Evolutionary conservation across 768 basidiomycete genomes (phyloP), one percentile per base, ranked within the genome.

Genomic region (Tylopilus sp.): DNA sequence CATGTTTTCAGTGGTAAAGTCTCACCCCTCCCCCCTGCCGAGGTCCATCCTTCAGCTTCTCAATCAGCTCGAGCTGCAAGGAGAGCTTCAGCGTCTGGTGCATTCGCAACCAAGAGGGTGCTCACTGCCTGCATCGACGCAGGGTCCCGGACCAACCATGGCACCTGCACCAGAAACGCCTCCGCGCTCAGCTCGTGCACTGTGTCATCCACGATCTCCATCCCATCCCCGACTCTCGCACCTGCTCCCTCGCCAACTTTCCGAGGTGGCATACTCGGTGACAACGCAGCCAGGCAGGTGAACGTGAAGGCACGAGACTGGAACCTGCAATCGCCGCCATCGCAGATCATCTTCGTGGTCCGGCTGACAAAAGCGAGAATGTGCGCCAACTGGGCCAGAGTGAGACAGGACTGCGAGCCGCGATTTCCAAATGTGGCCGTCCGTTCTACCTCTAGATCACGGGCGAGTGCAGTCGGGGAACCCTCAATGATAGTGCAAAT

Each of bases 301-400:
- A 58, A 61, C 6, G 44, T 44, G 18, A 61, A 62, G 22, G 52
- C 50, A 12, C 40, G 50, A 7, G 56, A 58, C 31, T 58, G 48
- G n/a, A 42, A 62, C 20, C 22, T 38, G 18, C 52, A 62, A 20
- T 45, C 49, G 1, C 57, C 57, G 0, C 44, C 52, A 3, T 49
- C 45, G 40, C 52, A 55, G 3, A 59, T 28, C 28, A 50, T 0
- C 38, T 31, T 36, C 4, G 48, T 52, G 36, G 46, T 47, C 1
- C 41, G 47, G 17, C 57, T 52, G 11, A 56, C 26, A 23, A 62
- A 52, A 0, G 23, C 43, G 17, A 59, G 38, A 1, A 59, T 20
- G 15, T 48, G 30, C 3, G 39, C 58, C 4, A 60, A 40, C 13
- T 60, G 33, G 6, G 41, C 42, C 23, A 61, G 52, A 0, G 50